A percentile compares a stretch with the other conserved stretches of the same genome.
These are phyloP conservation scores for Cercospora sp. DNA, from an alignment of 2,329 filamentous ascomycete species.

Conservation along the genomic window DNA sequence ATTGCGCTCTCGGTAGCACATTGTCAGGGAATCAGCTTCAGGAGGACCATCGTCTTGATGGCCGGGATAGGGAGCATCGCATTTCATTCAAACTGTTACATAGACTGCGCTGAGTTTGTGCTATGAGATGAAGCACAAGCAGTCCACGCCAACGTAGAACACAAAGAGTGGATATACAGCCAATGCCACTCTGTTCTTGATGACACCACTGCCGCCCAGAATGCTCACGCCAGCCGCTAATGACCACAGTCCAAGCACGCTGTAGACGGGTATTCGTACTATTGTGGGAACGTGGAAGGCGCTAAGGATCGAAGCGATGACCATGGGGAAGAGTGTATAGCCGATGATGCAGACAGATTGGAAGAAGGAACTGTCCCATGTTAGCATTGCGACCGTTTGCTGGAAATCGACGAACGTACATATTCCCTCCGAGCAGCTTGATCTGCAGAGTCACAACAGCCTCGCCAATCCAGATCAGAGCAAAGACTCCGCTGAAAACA, in stretches of 20 bases:
- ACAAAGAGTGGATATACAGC: constrained; percentile 94
- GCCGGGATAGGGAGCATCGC: background rate
- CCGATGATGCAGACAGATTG: constrained; percentile 98
- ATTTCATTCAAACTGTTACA: constrained; percentile 9
- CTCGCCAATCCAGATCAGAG: constrained; percentile 94
- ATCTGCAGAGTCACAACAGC: constrained; percentile 98
- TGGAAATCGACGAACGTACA: constrained; percentile 76
- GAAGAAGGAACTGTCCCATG: constrained; percentile 76
- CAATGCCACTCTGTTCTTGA: constrained; percentile 90
- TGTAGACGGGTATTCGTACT: constrained; percentile 84
- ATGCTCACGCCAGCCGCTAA: constrained; percentile 95
- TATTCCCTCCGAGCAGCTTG: constrained; percentile 91
- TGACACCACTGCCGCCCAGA: constrained; percentile 88
- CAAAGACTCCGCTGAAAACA: constrained; percentile 95
- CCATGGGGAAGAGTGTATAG: constrained; percentile 95
- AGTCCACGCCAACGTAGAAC: constrained; percentile 91
- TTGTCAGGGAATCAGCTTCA: background rate
- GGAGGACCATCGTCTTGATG: background rate
- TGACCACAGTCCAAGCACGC: constrained; percentile 86
- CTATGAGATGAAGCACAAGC: constrained; percentile 85
- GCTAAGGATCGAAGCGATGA: constrained; percentile 87
- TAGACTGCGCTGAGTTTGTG: background rate
- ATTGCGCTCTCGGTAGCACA: background rate
- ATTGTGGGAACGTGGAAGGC: constrained; percentile 78
- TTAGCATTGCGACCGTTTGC: constrained; percentile 38